phyloP scores from a whole-genome alignment of 352 stramenopile genomes.

The Globisporangium orthogonon region DNA sequence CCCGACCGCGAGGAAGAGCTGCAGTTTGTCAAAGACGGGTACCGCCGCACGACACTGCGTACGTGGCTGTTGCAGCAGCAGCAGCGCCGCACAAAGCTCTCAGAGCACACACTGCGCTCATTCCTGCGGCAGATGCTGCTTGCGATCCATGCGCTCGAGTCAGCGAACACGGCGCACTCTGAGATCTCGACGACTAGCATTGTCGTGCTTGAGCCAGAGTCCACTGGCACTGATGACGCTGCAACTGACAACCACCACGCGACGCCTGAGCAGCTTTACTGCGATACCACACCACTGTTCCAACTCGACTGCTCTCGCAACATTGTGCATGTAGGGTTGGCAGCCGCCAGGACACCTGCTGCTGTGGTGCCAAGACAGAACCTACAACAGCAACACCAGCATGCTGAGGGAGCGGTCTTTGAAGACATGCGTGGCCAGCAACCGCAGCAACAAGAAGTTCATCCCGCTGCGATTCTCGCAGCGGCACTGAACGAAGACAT shows the following conservation, averaged over 20 bases:
- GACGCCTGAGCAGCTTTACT: background rate
- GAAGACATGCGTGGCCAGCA: conserved; percentile 11
- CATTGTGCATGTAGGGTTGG: background rate
- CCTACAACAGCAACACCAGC: background rate
- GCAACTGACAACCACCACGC: background rate
- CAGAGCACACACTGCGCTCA: conserved; percentile 33
- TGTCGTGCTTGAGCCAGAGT: conserved; percentile 23
- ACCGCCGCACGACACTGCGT: conserved; percentile 22
- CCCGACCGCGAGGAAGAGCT: conserved; percentile 8
- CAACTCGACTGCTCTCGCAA: conserved; percentile 14
- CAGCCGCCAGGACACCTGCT: background rate
- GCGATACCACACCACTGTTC: conserved; percentile 6
- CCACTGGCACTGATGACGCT: background rate
- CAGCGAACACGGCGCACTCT: conserved; percentile 27
- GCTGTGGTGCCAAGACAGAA: background rate
- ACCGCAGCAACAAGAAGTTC: conserved; percentile 6
- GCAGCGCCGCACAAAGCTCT: conserved; percentile 17
- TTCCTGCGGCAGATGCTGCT: conserved; percentile 61
- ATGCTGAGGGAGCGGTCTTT: background rate
- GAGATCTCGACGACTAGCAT: conserved; percentile 56
- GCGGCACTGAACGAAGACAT: conserved; percentile 7
- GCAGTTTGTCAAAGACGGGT: conserved; percentile 19
- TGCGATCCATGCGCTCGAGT: conserved; percentile 48
- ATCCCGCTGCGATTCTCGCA: conserved; percentile 9
- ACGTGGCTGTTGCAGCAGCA: conserved; percentile 32